These are phyloP conservation scores for Puccinia triticina DNA, from an alignment of 1,284 basidiomycete genomes.

Conservation along the genomic window DNA sequence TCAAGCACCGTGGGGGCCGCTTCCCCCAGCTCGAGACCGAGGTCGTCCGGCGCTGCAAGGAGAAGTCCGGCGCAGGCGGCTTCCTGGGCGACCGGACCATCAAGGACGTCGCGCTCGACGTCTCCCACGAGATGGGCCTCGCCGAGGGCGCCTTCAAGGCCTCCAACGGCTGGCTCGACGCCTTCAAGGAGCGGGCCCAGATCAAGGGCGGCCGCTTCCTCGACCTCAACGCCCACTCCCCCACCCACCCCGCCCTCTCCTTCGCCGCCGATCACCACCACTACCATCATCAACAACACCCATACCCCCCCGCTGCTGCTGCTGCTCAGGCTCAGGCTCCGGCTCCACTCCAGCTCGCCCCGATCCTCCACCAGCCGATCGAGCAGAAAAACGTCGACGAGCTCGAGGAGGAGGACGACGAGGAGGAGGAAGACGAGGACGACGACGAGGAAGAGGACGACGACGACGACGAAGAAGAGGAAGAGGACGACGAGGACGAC, in stretches of 20 bases:
- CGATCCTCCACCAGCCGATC: conserved; percentile 47
- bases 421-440: conserved; percentile 36
- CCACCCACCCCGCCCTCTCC: conserved; percentile 63
- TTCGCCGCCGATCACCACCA: conserved; percentile 71
- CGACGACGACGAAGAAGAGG: conserved; percentile 50
- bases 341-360: conserved; percentile 48
- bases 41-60: conserved; percentile 68
- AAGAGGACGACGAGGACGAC: conserved; percentile 53
- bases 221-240: conserved; percentile 63
- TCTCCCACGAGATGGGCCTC: conserved; percentile 68
- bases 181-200: conserved; percentile 79
- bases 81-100: conserved; percentile 73
- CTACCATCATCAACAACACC: conserved; percentile 72
- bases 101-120: conserved; percentile 71
- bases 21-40: conserved; percentile 75
- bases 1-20: conserved; percentile 66
- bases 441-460: conserved; percentile 36
- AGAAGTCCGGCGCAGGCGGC: conserved; percentile 65
- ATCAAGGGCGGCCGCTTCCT: conserved; percentile 61
- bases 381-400: conserved; percentile 57
- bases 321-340: too few species aligned
- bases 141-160: conserved; percentile 77
- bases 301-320: conserved; percentile 56
- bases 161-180: conserved; percentile 85
- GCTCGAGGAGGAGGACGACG: conserved; percentile 59